Conservation (phyloP, 192 early-diverging fungal species). For the Diversispora epigaea region DNA sequence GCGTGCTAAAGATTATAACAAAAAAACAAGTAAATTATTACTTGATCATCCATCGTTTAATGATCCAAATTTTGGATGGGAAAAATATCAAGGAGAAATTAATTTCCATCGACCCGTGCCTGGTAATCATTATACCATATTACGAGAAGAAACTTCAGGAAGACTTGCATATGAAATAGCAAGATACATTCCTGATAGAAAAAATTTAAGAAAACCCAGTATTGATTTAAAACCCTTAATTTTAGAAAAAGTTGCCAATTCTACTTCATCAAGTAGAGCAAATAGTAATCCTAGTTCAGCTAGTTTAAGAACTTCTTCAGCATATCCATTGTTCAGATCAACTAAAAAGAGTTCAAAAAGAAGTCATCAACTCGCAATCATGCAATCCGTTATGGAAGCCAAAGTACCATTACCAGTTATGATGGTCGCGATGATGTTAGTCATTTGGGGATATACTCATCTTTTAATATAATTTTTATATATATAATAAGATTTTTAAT, state of each 20-base stretch:
- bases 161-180: slow-evolving; percentile 3
- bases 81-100: slow-evolving; percentile 13
- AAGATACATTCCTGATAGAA: neutral
- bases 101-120: neutral
- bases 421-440: neutral
- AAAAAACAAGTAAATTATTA: slow-evolving; percentile 15
- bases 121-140: slow-evolving; percentile 6
- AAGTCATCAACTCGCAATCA: too few relatives aligned
- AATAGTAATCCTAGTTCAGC: neutral
- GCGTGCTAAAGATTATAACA: slow-evolving; percentile 16
- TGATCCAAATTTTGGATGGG: slow-evolving; percentile 16
- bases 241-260: neutral
- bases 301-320: neutral
- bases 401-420: neutral
- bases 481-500: neutral
- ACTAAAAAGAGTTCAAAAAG: neutral
- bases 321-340: neutral
- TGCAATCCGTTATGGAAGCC: neutral
- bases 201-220: neutral
- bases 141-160: neutral
- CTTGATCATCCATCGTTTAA: slow-evolving; percentile 29
- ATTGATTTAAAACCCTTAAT: slow-evolving; percentile 16
- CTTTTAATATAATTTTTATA: neutral
- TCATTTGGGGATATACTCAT: neutral
- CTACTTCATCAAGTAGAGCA: neutral